A percentile compares a stretch with the other conserved stretches of the same genome.
Conservation (phyloP, 306 rosid genomes). For the Psophocarpus tetragonolobus region DNA sequence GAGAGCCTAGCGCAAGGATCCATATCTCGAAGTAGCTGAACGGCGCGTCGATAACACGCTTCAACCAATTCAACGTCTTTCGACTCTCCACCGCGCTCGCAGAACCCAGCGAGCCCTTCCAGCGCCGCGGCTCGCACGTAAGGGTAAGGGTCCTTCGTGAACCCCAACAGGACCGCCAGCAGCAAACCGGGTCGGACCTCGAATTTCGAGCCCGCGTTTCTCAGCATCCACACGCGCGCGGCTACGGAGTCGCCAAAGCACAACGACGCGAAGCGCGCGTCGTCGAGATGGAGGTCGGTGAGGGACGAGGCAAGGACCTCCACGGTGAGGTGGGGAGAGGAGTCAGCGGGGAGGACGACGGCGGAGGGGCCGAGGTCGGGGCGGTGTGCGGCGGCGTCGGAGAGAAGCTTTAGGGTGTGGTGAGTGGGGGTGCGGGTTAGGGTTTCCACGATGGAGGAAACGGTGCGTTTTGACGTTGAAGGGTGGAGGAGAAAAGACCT, state of each 20-base stretch:
- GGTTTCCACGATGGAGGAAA: constrained; percentile 48
- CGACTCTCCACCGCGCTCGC: constrained; percentile 36
- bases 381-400: constrained; percentile 51
- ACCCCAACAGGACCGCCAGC: constrained; percentile 63
- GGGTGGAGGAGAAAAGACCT: constrained; percentile 59
- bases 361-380: constrained; percentile 39
- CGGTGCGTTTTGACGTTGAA: constrained; percentile 52
- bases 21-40: constrained; percentile 70
- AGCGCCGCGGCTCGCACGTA: constrained; percentile 63
- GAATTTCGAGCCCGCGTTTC: constrained; percentile 52
- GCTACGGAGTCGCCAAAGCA: constrained; percentile 61
- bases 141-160: constrained; percentile 85
- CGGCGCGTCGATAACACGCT: constrained; percentile 64
- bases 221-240: constrained; percentile 64
- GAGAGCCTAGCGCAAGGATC: constrained; percentile 61
- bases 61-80: constrained; percentile 52
- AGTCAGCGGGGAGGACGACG: constrained; percentile 36
- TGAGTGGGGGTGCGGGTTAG: constrained; percentile 52
- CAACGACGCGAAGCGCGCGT: constrained; percentile 55
- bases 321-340: constrained; percentile 45
- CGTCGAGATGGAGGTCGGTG: constrained; percentile 47
- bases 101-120: constrained; percentile 67
- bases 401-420: constrained; percentile 55
- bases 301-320: constrained; percentile 11
- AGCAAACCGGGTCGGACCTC: constrained; percentile 46